phyloP scores from a whole-genome alignment of 1,139 yeast genomes.

The Geotrichum citri-aurantii region DNA sequence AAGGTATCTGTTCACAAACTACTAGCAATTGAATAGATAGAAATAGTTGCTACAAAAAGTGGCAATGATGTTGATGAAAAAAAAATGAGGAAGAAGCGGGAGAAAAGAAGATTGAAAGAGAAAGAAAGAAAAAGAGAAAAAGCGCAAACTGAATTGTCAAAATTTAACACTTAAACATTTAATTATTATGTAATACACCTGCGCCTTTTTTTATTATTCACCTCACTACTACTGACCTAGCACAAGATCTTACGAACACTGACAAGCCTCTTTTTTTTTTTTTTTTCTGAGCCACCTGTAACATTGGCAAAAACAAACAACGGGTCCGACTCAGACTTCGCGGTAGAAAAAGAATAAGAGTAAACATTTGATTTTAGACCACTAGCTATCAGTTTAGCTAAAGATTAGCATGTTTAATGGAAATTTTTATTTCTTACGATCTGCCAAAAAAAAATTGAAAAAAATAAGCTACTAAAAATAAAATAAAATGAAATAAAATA shows the following conservation, averaged over 20 bases:
- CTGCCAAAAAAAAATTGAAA: no score
- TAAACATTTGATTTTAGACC: no score
- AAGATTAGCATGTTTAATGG: no score
- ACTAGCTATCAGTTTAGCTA: no score
- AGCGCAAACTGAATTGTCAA: not conserved
- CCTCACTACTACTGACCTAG: not conserved
- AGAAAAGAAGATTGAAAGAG: not conserved
- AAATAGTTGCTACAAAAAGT: not conserved
- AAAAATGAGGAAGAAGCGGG: not conserved
- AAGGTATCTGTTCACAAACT: not conserved
- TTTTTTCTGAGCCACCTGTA: not conserved
- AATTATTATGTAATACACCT: not conserved
- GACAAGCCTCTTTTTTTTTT: not conserved
- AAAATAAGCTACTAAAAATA: no score
- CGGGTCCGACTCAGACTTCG: not conserved
- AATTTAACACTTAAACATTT: not conserved
- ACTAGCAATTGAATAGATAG: not conserved
- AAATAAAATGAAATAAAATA: no score
- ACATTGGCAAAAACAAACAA: no score
- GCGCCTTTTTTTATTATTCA: not conserved
- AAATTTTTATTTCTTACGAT: no score
- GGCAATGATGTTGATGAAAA: not conserved
- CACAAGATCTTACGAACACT: not conserved
- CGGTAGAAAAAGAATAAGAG: no score
- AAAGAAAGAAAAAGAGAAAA: not conserved